Percentiles rank a stretch among this genome's conserved stretches.
Evolutionary conservation across 2,329 filamentous ascomycete genomes (phyloP).

Genomic region (Cladosporium sp.): DNA sequence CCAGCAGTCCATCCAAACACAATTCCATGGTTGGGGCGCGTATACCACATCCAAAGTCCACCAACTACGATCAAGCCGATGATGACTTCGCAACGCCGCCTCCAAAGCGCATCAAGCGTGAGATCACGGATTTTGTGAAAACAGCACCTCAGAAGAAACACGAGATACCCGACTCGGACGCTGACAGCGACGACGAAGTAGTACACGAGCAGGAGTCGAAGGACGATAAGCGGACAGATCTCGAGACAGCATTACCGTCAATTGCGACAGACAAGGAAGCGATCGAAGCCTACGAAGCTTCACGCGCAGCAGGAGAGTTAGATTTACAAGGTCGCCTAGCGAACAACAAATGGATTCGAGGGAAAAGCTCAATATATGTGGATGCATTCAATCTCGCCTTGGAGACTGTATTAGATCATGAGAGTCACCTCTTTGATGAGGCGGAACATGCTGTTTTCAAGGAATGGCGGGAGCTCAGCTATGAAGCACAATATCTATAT

Average conservation of each 20-base stretch:
- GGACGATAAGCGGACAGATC: constrained; percentile 52
- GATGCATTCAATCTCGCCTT: constrained; percentile 94
- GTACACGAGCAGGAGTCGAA: constrained; percentile 20
- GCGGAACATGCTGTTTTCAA: constrained; percentile 72
- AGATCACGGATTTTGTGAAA: constrained; percentile 18
- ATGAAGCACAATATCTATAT: constrained; percentile 92
- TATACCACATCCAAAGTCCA: constrained; percentile 42
- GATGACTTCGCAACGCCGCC: constrained; percentile 32
- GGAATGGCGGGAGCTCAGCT: constrained; percentile 67
- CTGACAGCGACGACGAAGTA: constrained; percentile 28
- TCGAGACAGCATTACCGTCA: constrained; percentile 66
- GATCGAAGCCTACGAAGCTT: constrained; percentile 73
- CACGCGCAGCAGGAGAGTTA: constrained; percentile 50
- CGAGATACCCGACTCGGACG: constrained; percentile 28
- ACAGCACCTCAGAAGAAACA: constrained; percentile 17
- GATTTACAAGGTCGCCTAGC: constrained; percentile 47
- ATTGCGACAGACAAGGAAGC: constrained; percentile 64
- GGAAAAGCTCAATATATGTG: constrained; percentile 87
- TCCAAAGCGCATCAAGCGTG: constrained; percentile 38
- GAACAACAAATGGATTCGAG: constrained; percentile 63
- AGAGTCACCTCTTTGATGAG: constrained; percentile 78
- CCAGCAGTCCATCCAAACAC: constrained; percentile 40
- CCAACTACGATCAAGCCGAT: constrained; percentile 36
- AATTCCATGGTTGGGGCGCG: constrained; percentile 45
- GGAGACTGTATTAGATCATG: constrained; percentile 82